A percentile compares a stretch with the other conserved stretches of the same genome.
Evolutionary conservation across 176 grass and related monocot species (phyloP).

Genomic region (Oropetium thomaeum): DNA sequence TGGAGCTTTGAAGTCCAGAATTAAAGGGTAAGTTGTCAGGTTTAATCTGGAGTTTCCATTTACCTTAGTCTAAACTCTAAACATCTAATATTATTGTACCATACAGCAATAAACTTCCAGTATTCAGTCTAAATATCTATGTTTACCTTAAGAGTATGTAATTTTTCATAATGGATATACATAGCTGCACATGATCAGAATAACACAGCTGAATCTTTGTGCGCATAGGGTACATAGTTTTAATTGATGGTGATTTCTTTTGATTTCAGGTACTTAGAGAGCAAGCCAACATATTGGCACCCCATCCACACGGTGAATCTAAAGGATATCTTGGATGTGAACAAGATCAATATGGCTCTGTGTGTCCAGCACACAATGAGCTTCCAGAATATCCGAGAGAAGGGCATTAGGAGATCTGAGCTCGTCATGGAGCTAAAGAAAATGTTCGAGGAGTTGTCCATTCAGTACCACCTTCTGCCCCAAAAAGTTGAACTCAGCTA

Average conservation of each 20-base stretch:
- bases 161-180: not conserved
- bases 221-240: not conserved
- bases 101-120: not conserved
- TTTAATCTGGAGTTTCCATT: not conserved
- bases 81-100: not conserved
- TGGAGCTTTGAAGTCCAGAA: slow-evolving; percentile 62
- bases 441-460: slow-evolving; percentile 78
- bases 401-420: slow-evolving; percentile 70
- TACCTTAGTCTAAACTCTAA: not conserved
- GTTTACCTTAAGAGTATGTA: not conserved
- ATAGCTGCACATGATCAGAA: not conserved
- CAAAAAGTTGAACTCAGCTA: slow-evolving; percentile 77
- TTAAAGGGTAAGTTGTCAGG: slow-evolving; percentile 67
- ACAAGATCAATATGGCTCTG: slow-evolving; percentile 88
- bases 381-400: slow-evolving; percentile 89
- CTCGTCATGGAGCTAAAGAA: slow-evolving; percentile 84
- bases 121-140: not conserved
- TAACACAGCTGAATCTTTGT: not conserved
- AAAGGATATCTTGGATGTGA: slow-evolving; percentile 75
- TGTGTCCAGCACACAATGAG: slow-evolving; percentile 85
- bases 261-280: slow-evolving; percentile 76
- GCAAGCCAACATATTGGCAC: slow-evolving; percentile 84
- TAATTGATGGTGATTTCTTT: not conserved
- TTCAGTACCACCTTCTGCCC: slow-evolving; percentile 61
- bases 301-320: slow-evolving; percentile 67